Conservation (phyloP, 2,329 filamentous ascomycete genomes). For the Aspergillus fijiensis region DNA sequence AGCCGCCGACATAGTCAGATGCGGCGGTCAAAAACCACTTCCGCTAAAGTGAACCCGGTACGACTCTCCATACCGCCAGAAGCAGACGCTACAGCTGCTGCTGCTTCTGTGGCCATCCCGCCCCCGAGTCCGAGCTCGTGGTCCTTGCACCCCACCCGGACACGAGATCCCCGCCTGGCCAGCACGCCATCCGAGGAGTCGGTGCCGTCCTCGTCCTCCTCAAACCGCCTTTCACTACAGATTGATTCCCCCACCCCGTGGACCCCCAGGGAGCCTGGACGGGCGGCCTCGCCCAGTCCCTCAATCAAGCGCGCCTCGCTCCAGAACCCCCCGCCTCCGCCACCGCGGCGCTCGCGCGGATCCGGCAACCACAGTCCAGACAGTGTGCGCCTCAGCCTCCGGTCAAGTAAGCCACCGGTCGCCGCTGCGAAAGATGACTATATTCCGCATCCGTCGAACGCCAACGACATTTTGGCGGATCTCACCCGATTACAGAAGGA, state of each 20-base stretch:
- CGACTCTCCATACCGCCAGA: conserved; percentile 44
- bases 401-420: conserved; percentile 18
- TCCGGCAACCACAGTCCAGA: conserved; percentile 42
- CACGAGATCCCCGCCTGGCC: conserved; percentile 10
- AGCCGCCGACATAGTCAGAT: conserved; percentile 50
- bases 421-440: conserved; percentile 19
- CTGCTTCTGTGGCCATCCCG: not conserved
- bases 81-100: conserved; percentile 40
- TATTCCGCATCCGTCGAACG: conserved; percentile 41
- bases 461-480: conserved; percentile 68
- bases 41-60: conserved; percentile 33
- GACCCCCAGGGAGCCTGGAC: conserved; percentile 2
- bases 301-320: conserved; percentile 32
- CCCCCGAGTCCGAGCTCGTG: conserved; percentile 33
- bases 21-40: conserved; percentile 36
- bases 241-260: conserved; percentile 11
- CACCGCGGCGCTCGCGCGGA: conserved; percentile 48
- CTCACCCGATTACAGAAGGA: conserved; percentile 70
- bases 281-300: conserved; percentile 21
- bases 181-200: conserved; percentile 17
- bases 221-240: not conserved
- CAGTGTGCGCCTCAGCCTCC: conserved; percentile 20
- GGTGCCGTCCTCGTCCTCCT: conserved; percentile 1
- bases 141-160: conserved; percentile 21
- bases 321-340: conserved; percentile 42